Evolutionary conservation across 441 rosid species (phyloP), one percentile per base, ranked within the genome.

Genomic region (Adansonia grandidieri): DNA sequence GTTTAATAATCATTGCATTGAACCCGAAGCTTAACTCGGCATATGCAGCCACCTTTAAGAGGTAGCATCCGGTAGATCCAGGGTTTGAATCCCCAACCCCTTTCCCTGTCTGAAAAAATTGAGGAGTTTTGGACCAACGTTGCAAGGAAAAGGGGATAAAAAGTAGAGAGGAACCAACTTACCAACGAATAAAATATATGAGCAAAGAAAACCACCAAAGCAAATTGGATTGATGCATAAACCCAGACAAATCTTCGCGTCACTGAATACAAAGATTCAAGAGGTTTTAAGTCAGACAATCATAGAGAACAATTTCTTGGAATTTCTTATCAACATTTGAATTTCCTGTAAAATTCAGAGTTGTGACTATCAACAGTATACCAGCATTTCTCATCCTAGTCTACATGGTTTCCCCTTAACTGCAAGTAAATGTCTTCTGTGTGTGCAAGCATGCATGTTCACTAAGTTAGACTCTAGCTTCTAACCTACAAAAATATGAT

Each of bases 191-290:
- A 90, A 81, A 93, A 95, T 75, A 95, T 66, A 80, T 93, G 98
- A 50, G 97, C 98, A 73, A 91, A 93, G 75, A 89, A 85, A 86
- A 93, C 98, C 77, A 95, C 94, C 86, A 91, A 48, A 68, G 92
- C 95, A 72, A 95, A 95, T 78, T 93, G 99, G 70, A 89, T 61
- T 40, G 94, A 85, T 44, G 99, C 97, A 61, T 93, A 95, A 64
- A 93, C 89, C 99, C 99, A 95, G 60, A 93, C 87, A 53, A 88
- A 92, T 86, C 97, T 90, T 88, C 96, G 90, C 78, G 79, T 90
- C 76, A 93, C 98, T 95, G 89, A 82, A 86, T 14, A 70, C 61
- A 69, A 81, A 50, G 78, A 71, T 63, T 71, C 5, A 62, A 76
- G 50, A 24, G 22, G 37, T 73, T 20, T 42, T 28, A 70, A 48